Evolutionary conservation across 441 rosid species (phyloP), one percentile per base, ranked within the genome.

Genomic region (Euphorbia schlechtendalii): DNA sequence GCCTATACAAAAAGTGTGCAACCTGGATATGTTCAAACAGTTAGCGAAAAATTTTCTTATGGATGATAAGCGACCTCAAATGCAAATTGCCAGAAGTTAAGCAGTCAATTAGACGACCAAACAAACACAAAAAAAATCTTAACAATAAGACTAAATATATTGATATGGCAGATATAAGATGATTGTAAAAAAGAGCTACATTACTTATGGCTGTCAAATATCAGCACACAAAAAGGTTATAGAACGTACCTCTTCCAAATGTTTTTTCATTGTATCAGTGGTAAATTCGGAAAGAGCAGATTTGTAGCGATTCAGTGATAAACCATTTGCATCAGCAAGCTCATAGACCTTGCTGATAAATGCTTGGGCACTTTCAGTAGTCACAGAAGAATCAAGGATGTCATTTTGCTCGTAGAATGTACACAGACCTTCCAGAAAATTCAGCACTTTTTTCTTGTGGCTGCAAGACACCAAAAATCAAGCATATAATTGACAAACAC

Each of bases 391-490:
- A 74, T 69, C 67, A 68, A 73, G 71, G 55, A 82, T 51, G 78
- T 80, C 84, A 25, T 76, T 81, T 64, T 66, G 82, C 90, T 95
- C 93, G 61, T 87, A 92, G 69, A 81, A 84, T 69, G 79, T 78
- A 78, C 90, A 88, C 5, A 89, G 71, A 68, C 84, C 86, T 68
- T 90, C 98, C 83, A 95, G 72, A 76, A 92, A 95, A 54, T 79
- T 64, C 66, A 92, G 73, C 49, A 81, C 92, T 69, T 80, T 84
- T 74, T 81, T 84, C 82, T 86, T 88, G 73, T 85, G 83, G 74
- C 97, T 92, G 90, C 80, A 80, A 71, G 60, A 70, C 67, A 74
- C 32, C 67, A 70, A 41, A 76, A 74, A 68, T 40, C 55, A 63
- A 34, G 34, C 25, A 56, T 20, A 28, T 30, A 32, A 32, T 58